A percentile compares a stretch with the other conserved stretches of the same genome.
Conservation (phyloP, 495 filamentous ascomycete species). For the Glonium stellatum region DNA sequence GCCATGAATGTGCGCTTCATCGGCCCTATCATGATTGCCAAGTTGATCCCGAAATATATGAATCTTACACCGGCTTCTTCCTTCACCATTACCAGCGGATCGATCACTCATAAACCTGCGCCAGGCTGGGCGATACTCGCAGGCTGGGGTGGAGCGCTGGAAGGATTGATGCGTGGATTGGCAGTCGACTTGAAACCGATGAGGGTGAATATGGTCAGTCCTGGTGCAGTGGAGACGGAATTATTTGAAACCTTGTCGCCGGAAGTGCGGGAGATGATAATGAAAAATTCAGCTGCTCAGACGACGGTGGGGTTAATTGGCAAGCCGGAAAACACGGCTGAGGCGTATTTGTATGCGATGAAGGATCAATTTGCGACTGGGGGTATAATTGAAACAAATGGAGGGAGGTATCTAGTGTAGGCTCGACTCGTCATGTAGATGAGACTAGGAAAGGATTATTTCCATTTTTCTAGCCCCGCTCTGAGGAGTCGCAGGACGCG, state of each 20-base stretch:
- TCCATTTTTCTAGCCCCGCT: neutral
- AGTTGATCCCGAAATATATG: constrained; percentile 43
- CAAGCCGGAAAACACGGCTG: constrained; percentile 51
- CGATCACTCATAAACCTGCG: constrained; percentile 40
- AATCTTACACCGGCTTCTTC: constrained; percentile 35
- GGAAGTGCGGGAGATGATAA: constrained; percentile 30
- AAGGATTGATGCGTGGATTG: constrained; percentile 45
- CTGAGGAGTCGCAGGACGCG: no score
- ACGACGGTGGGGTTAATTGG: constrained; percentile 44
- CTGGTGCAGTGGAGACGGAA: constrained; percentile 51
- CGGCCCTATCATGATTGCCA: constrained; percentile 48
- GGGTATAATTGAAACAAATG: constrained; percentile 15
- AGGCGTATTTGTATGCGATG: constrained; percentile 60
- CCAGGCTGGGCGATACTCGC: constrained; percentile 44
- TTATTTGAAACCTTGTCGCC: constrained; percentile 37
- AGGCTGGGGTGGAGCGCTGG: constrained; percentile 32
- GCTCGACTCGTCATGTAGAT: no score
- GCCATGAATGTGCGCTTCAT: constrained; percentile 41
- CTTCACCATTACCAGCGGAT: constrained; percentile 51
- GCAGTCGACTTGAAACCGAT: constrained; percentile 54
- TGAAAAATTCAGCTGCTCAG: constrained; percentile 28
- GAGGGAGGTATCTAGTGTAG: constrained; percentile 16
- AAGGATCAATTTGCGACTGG: constrained; percentile 52
- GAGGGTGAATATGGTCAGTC: constrained; percentile 53
- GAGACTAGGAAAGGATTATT: neutral